A percentile compares a stretch with the other conserved stretches of the same genome.
phyloP scores from a whole-genome alignment of 805 yeast species.

The Barnettozyma siamensis region DNA sequence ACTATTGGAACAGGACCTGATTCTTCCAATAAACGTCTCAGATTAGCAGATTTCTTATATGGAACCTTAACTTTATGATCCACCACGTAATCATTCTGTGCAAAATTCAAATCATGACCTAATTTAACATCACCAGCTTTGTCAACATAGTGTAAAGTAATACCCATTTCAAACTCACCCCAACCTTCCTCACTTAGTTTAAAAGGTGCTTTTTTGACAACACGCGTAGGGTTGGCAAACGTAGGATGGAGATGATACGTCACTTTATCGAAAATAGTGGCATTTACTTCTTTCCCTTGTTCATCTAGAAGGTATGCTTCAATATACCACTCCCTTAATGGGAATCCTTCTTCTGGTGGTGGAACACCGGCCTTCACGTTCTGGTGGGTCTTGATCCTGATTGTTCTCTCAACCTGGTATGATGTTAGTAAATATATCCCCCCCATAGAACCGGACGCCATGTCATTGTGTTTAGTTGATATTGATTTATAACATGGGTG shows the following conservation, averaged over 20 bases:
- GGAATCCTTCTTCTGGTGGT: constrained; percentile 83
- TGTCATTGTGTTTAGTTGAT: background rate
- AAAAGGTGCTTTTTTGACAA: constrained; percentile 79
- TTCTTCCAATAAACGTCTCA: constrained; percentile 69
- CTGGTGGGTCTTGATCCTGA: constrained; percentile 83
- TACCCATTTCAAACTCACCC: constrained; percentile 94
- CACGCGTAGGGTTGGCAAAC: constrained; percentile 81
- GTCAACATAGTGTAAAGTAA: constrained; percentile 71
- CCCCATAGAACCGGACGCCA: too few species aligned
- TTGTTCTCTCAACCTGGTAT: constrained; percentile 64
- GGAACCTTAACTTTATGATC: constrained; percentile 80
- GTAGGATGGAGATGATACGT: constrained; percentile 95
- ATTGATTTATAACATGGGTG: too few species aligned
- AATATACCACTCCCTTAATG: constrained; percentile 92
- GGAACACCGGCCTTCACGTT: constrained; percentile 75
- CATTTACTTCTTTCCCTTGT: constrained; percentile 79
- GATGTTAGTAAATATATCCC: background rate
- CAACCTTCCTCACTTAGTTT: constrained; percentile 90
- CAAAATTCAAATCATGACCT: constrained; percentile 84
- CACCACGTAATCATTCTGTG: constrained; percentile 65
- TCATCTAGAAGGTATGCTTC: constrained; percentile 69
- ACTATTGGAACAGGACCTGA: constrained; percentile 74
- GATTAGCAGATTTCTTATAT: constrained; percentile 53
- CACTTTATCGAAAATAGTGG: constrained; percentile 83
- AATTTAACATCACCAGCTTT: constrained; percentile 85